phyloP scores from a whole-genome alignment of 768 basidiomycete species.

The Podaxis sp. region DNA sequence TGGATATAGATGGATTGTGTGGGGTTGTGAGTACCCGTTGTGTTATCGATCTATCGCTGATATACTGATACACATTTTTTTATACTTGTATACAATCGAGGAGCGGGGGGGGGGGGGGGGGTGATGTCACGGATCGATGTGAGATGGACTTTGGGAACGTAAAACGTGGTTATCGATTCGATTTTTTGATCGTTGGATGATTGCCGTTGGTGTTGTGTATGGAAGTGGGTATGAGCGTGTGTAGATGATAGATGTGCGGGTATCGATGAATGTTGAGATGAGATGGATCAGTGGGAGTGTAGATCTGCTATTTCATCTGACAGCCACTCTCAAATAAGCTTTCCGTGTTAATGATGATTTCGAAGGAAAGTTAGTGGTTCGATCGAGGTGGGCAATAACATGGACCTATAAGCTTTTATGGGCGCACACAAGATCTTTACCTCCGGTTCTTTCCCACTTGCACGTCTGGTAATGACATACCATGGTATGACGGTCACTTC shows the following conservation, averaged over 20 bases:
- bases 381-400: not conserved
- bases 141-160: not conserved
- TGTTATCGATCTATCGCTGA: not conserved
- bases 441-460: not conserved
- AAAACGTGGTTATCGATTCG: slow-evolving; percentile 1
- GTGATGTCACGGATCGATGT: not conserved
- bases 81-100: not conserved
- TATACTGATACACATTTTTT: not conserved
- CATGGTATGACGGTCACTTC: too few species aligned
- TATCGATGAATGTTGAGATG: not conserved
- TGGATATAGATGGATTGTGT: not conserved
- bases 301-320: not conserved
- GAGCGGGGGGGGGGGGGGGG: not conserved
- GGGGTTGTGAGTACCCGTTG: not conserved
- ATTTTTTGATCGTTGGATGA: not conserved
- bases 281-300: not conserved
- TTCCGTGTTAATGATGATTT: not conserved
- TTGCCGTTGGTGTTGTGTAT: not conserved
- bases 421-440: not conserved
- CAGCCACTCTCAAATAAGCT: not conserved
- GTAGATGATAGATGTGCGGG: too few species aligned
- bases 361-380: not conserved
- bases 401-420: not conserved
- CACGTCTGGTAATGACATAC: too few species aligned
- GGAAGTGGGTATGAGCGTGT: not conserved